phyloP scores from a whole-genome alignment of 345 rosid genomes.

The Psidium friedrichsthalianum region DNA sequence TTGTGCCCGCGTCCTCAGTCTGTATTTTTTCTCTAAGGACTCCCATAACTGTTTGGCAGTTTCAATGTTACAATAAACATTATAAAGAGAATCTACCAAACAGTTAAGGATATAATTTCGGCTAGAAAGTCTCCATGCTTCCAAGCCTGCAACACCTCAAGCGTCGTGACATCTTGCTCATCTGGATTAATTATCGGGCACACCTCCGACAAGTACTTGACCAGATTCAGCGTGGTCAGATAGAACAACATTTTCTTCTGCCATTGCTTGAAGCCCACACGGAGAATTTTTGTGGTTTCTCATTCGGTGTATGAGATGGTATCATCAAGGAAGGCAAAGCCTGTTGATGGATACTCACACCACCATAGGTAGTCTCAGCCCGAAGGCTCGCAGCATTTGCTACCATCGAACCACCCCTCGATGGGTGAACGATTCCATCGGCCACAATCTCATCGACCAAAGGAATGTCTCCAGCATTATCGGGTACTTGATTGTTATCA shows the following conservation, averaged over 20 bases:
- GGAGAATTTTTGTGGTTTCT: no score
- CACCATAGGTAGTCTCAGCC: no score
- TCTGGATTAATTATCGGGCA: not conserved
- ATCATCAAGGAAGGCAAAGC: no score
- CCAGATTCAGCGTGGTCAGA: not conserved
- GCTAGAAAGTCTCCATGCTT: not conserved
- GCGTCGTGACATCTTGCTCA: not conserved
- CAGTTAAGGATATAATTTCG: not conserved
- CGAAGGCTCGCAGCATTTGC: no score
- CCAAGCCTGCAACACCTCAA: fast-evolving
- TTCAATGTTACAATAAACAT: not conserved
- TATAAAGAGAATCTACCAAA: not conserved
- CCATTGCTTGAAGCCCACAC: not conserved
- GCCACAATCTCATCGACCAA: not conserved
- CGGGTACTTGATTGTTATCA: no score
- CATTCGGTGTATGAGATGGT: no score
- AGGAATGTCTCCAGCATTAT: no score
- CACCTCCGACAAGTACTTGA: not conserved
- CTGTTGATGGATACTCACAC: no score
- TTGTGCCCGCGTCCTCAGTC: not conserved
- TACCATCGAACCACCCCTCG: no score
- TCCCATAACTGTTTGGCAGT: fast-evolving
- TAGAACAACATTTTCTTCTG: no score
- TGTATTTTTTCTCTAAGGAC: not conserved
- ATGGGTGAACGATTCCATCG: no score